phyloP scores from a whole-genome alignment of 2,329 filamentous ascomycete genomes.

The Diaporthe aspalathi region DNA sequence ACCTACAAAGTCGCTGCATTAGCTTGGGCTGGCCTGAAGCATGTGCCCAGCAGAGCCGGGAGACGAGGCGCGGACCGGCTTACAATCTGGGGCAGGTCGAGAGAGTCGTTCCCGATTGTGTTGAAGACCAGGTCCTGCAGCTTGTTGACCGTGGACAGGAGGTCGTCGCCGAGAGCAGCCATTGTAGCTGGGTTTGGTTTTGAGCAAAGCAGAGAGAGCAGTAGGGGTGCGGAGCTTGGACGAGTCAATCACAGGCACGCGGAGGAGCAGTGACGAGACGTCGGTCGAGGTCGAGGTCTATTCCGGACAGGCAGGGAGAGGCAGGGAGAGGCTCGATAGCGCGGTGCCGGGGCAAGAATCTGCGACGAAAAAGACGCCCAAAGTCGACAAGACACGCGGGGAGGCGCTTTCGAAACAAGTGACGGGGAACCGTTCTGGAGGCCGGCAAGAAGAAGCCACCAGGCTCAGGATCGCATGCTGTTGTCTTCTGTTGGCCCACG shows the following conservation, averaged over 20 bases:
- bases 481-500: slow-evolving; percentile 16
- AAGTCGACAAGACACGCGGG: slow-evolving; percentile 11
- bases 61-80: slow-evolving; percentile 48
- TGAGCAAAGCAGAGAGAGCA: slow-evolving; percentile 21
- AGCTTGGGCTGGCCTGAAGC: slow-evolving; percentile 40
- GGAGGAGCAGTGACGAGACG: slow-evolving; percentile 18
- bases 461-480: slow-evolving; percentile 34
- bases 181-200: slow-evolving; percentile 61
- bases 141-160: slow-evolving; percentile 96
- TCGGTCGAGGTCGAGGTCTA: background rate
- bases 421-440: slow-evolving; percentile 10
- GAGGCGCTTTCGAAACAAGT: slow-evolving; percentile 10
- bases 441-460: slow-evolving; percentile 11
- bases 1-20: slow-evolving; percentile 68
- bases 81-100: slow-evolving; percentile 98
- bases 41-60: slow-evolving; percentile 34
- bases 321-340: slow-evolving; percentile 22
- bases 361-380: slow-evolving; percentile 28
- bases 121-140: slow-evolving; percentile 99
- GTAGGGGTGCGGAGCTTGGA: slow-evolving; percentile 23
- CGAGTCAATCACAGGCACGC: slow-evolving; percentile 20
- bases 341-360: slow-evolving; percentile 37
- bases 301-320: slow-evolving; percentile 23
- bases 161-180: slow-evolving; percentile 95
- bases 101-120: slow-evolving; percentile 98